Evolutionary conservation across 169 alveolate genomes (phyloP).

Genomic region (Eimeria zaria): DNA sequence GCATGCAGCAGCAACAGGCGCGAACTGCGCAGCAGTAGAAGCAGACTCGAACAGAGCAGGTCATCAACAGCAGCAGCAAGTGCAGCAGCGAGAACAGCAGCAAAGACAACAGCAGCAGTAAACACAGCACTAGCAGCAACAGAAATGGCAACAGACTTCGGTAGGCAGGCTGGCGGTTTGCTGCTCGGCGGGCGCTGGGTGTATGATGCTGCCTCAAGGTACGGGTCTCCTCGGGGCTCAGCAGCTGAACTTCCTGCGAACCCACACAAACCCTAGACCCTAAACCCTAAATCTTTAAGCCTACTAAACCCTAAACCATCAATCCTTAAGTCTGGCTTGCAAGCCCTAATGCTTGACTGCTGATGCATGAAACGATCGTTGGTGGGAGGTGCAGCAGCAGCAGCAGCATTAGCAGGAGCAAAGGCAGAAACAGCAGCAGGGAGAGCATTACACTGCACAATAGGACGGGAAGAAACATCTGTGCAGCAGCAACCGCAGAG

Average conservation of each 20-base stretch:
- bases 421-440: not conserved
- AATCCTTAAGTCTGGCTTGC: not conserved
- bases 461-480: not conserved
- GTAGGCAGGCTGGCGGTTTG: conserved; percentile 24
- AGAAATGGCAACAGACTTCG: not conserved
- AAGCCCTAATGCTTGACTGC: not conserved
- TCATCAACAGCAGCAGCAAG: not conserved
- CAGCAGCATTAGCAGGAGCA: not conserved
- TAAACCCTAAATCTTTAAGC: not conserved
- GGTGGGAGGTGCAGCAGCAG: not conserved
- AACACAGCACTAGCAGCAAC: not conserved
- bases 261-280: not conserved
- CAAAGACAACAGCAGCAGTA: not conserved
- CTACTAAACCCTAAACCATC: not conserved
- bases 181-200: conserved; percentile 6
- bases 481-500: not conserved
- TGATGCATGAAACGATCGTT: not conserved
- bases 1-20: not conserved
- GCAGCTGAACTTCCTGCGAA: conserved; percentile 21
- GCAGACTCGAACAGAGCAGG: too few relatives aligned
- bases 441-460: not conserved
- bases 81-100: conserved; percentile 2
- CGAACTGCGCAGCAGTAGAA: not conserved
- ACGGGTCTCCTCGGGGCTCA: conserved; percentile 18
- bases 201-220: conserved; percentile 14